Evolutionary conservation across 2,329 filamentous ascomycete genomes (phyloP), one percentile per base, ranked within the genome.

Genomic region (Juglanconis oblonga): DNA sequence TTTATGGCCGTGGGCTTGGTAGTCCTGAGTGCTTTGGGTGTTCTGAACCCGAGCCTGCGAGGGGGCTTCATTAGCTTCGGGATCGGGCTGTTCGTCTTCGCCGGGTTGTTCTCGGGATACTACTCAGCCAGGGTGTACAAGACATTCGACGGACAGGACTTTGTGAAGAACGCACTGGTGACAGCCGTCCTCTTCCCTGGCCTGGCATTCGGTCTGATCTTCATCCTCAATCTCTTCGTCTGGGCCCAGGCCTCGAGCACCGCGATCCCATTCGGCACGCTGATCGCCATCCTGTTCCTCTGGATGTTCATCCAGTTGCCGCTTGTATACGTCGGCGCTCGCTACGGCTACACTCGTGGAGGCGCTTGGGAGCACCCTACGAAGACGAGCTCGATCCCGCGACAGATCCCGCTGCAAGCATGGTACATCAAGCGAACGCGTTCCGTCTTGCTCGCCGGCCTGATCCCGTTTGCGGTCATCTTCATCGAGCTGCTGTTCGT

Each of bases 191-290:
- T 96, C 3, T 90, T 96, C 70, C 92, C 92, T 0, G 91, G 91
- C 1, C 80, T 95, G 5, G 76, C 90, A 1, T 96, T 96, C 70
- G 79, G 81, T 8, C 80, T 90, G 35, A 77, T 93, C 40, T 92
- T 96, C 74, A 81, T 94, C 53, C 81, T 96, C 61, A 96, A 96
- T 72, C 80, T 96, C 9, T 96, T 96, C 70, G 90, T 95, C 61
- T 96, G 92, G 92, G 88, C 91, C 1, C 91, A 96, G 74, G 90
- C 91, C 0, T 95, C 90, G 10, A 93, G 89, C 72, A 96, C 91
- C 1, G 92, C 92, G 1, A 87, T 96, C 38, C 92, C 92, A 0
- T 93, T 96, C 67, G 84, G 88, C 38, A 95, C 91, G 0, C 79
- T 96, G 3, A 70, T 95, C 36, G 88, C 80, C 7, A 84, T 96